Percentiles rank a stretch among this genome's conserved stretches.
Conservation (phyloP, 2,329 filamentous ascomycete species). For the Penicillium digitatum region DNA sequence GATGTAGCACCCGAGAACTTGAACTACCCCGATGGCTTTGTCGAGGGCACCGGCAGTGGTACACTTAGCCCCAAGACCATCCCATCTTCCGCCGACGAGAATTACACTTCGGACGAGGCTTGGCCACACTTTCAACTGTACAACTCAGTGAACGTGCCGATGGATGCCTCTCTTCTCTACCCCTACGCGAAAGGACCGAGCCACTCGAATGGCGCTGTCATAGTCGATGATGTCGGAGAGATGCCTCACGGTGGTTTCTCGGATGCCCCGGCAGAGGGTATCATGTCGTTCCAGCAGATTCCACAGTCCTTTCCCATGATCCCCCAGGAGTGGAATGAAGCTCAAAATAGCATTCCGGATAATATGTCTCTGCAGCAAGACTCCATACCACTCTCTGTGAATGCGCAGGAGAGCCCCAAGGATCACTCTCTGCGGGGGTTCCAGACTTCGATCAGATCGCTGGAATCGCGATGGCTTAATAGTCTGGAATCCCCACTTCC, state of each 20-base stretch:
- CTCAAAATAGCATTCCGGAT: slow-evolving; percentile 16
- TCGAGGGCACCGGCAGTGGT: slow-evolving; percentile 33
- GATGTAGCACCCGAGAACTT: slow-evolving; percentile 33
- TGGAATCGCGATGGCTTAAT: slow-evolving; percentile 35
- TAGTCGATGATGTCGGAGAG: slow-evolving; percentile 36
- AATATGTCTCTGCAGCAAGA: slow-evolving; percentile 15
- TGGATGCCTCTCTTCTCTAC: slow-evolving; percentile 33
- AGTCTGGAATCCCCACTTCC: slow-evolving; percentile 34
- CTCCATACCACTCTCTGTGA: slow-evolving; percentile 16
- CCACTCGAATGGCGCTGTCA: slow-evolving; percentile 30
- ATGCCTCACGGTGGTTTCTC: slow-evolving; percentile 27
- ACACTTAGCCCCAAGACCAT: slow-evolving; percentile 38
- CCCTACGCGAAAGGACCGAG: slow-evolving; percentile 32
- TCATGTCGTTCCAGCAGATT: slow-evolving; percentile 32
- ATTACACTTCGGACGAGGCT: slow-evolving; percentile 36
- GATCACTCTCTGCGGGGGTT: slow-evolving; percentile 21
- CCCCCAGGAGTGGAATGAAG: slow-evolving; percentile 28
- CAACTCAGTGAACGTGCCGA: slow-evolving; percentile 33
- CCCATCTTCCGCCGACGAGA: slow-evolving; percentile 37
- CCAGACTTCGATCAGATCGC: slow-evolving; percentile 27
- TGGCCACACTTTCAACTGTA: slow-evolving; percentile 39
- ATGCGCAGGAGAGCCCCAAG: slow-evolving; percentile 23
- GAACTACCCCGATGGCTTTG: slow-evolving; percentile 27
- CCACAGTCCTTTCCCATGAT: slow-evolving; percentile 30
- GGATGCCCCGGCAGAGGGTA: slow-evolving; percentile 30